Conservation (phyloP, 805 yeast species). For the Priceomyces melissophilus region DNA sequence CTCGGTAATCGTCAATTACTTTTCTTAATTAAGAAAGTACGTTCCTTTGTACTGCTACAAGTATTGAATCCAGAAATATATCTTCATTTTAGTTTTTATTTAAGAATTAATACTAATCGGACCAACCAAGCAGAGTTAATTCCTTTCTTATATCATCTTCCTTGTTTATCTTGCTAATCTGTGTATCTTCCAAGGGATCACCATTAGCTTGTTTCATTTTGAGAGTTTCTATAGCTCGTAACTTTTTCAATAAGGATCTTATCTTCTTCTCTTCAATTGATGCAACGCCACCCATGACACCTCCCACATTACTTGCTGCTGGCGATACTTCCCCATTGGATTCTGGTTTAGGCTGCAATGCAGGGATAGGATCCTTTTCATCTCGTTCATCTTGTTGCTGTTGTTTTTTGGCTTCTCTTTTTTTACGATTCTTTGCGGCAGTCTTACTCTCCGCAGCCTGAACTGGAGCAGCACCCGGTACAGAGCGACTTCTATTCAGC, state of each 20-base stretch:
- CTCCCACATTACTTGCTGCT: slow-evolving; percentile 19
- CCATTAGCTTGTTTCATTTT: slow-evolving; percentile 81
- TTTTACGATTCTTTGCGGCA: slow-evolving; percentile 72
- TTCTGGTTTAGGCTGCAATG: slow-evolving; percentile 10
- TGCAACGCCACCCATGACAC: slow-evolving; percentile 58
- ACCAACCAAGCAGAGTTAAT: slow-evolving; percentile 69
- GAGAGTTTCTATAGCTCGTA: slow-evolving; percentile 90
- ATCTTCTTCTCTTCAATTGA: slow-evolving; percentile 89
- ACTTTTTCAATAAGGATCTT: slow-evolving; percentile 84
- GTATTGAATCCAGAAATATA: no score
- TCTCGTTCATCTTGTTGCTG: slow-evolving; percentile 9
- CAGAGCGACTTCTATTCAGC: slow-evolving; percentile 32
- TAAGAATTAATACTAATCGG: slow-evolving; percentile 14
- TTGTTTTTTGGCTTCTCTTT: slow-evolving; percentile 59
- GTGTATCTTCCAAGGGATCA: slow-evolving; percentile 89
- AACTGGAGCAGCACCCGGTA: slow-evolving; percentile 57
- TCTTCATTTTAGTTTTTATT: no score
- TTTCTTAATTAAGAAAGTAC: neutral
- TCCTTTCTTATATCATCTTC: slow-evolving; percentile 80
- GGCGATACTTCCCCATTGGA: slow-evolving; percentile 8
- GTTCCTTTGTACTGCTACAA: neutral
- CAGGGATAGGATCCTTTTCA: neutral
- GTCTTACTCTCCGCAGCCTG: slow-evolving; percentile 51
- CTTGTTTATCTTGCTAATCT: slow-evolving; percentile 80
- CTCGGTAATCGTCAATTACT: neutral